Conservation (phyloP, 2,329 filamentous ascomycete genomes). For the Arthroderma sp. region DNA sequence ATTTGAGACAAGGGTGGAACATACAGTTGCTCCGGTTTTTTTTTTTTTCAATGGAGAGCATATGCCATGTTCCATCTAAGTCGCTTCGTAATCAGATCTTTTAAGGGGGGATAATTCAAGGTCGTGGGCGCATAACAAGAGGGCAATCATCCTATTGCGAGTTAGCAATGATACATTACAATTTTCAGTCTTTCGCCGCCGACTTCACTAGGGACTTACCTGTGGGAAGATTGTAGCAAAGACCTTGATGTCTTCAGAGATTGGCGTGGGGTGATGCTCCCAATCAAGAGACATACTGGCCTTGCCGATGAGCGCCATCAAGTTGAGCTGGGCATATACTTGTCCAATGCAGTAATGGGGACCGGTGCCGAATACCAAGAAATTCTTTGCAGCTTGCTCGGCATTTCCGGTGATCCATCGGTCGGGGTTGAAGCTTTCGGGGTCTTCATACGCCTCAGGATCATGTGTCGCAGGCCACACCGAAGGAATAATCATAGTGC, state of each 20-base stretch:
- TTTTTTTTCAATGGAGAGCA: too few species aligned
- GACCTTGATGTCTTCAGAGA: conserved; percentile 90
- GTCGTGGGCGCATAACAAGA: conserved; percentile 50
- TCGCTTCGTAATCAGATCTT: too few species aligned
- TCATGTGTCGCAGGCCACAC: conserved; percentile 86
- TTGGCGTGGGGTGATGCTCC: conserved; percentile 71
- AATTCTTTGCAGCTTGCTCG: conserved; percentile 89
- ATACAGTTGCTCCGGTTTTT: too few species aligned
- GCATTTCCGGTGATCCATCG: conserved; percentile 84
- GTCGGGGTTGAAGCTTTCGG: conserved; percentile 79
- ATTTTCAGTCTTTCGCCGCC: not conserved
- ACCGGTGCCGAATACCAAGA: conserved; percentile 86
- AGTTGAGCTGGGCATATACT: conserved; percentile 75
- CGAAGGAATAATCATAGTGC: conserved; percentile 87
- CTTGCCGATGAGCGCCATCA: conserved; percentile 83
- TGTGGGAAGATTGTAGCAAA: conserved; percentile 97
- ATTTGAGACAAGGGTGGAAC: too few species aligned
- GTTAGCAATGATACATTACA: not conserved
- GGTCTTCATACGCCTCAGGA: conserved; percentile 79
- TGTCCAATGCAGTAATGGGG: conserved; percentile 96
- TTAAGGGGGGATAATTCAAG: conserved; percentile 15
- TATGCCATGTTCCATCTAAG: too few species aligned
- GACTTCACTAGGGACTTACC: conserved; percentile 42
- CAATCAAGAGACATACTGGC: conserved; percentile 77
- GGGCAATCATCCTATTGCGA: conserved; percentile 62